phyloP scores from a whole-genome alignment of 768 basidiomycete genomes.

The Ramaria rubella region DNA sequence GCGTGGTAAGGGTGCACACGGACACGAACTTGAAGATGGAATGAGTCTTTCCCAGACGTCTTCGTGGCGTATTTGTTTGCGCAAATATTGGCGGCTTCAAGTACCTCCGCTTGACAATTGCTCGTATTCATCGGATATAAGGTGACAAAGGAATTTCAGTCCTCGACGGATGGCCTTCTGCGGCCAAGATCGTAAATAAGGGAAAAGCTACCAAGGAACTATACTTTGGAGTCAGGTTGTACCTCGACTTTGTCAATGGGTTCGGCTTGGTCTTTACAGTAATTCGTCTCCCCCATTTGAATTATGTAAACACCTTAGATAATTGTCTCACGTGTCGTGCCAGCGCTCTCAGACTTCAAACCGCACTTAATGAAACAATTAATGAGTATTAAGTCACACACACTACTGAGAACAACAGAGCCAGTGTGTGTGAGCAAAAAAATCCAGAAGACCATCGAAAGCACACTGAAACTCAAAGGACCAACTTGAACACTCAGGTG shows the following conservation, averaged over 20 bases:
- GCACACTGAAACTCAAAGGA: too few relatives aligned
- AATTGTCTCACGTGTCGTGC: too few relatives aligned
- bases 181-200: conserved; percentile 94
- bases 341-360: too few relatives aligned
- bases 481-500: too few relatives aligned
- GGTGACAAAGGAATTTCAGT: conserved; percentile 95
- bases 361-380: too few relatives aligned
- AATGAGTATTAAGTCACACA: too few relatives aligned
- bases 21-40: conserved; percentile 97
- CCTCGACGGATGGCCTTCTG: conserved; percentile 93
- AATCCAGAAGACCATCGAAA: too few relatives aligned
- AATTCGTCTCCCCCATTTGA: conserved; percentile 91
- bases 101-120: conserved; percentile 91
- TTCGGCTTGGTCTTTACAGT: conserved; percentile 99
- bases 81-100: conserved; percentile 97
- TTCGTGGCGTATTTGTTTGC: conserved; percentile 99
- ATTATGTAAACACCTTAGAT: too few relatives aligned
- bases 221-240: conserved; percentile 91
- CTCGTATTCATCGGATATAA: conserved; percentile 98
- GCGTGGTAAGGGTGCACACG: conserved; percentile 98
- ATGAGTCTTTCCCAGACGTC: conserved; percentile 95
- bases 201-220: background rate
- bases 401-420: too few relatives aligned
- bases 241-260: conserved; percentile 91
- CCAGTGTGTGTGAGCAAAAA: too few relatives aligned